Base-by-base conservation (phyloP, 2,329 filamentous ascomycete genomes). In the Gaeumannomyces sp. region DNA sequence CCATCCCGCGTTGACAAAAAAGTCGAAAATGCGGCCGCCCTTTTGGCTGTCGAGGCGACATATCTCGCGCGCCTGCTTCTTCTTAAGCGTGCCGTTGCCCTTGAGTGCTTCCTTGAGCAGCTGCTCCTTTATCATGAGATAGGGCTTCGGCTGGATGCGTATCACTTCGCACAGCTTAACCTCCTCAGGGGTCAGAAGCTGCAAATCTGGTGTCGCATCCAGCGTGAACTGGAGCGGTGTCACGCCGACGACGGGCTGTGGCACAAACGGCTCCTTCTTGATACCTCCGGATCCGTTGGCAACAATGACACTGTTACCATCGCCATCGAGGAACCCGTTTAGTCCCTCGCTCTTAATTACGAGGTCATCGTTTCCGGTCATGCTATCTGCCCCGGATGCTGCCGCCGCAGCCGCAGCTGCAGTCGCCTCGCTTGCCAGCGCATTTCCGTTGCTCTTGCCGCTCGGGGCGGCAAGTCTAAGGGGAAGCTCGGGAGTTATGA, bases 1-100 rank as follows among this genome's bases (percentile, higher is more conserved):
- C 93, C 94, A 98, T 3, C 94, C 95, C 65, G 88, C 89, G 73
- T 93, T 91, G 68, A 96, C 91, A 79, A 97, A 93, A 74, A 97
- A 98, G 75, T 98, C 95, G 77, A 94, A 97, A 65, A 98, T 87
- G 69, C 92, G 85, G 25, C 90, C 89, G 0, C 91, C 89, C 76
- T 97, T 98, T 68, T 90, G 90, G 13, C 87, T 85, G 72, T 98
- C 94, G 63, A 98, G 84, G 74, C 88, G 78, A 73, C 90, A 93
- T 31, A 98, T 89, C 73, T 96, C 91, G 73, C 89, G 91, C 2
- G 93, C 93, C 70, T 94, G 89, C 78, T 97, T 98, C 83, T 95
- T 97, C 81, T 97, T 98, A 10, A 99, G 78, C 16, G 83, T 85
- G 1, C 95, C 95, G 66, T 95, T 94, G 66, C 89, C 88, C 77